These are phyloP conservation scores for Plenodomus biglobosus DNA, from an alignment of 2,329 filamentous ascomycete genomes.

Conservation along the genomic window DNA sequence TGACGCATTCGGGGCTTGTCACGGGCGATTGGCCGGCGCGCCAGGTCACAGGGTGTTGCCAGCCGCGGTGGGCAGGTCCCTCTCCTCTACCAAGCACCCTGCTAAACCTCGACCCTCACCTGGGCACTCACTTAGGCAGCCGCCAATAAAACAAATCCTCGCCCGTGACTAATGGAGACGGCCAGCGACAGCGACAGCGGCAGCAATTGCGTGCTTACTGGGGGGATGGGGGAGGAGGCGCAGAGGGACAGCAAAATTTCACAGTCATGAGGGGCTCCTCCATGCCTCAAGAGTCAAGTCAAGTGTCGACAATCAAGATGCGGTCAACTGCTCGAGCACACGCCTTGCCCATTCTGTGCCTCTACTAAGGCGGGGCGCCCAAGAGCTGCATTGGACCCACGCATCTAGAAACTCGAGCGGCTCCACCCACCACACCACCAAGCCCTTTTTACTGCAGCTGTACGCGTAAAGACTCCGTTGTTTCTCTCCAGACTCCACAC, in stretches of 20 bases:
- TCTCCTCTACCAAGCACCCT: no score
- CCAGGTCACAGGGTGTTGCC: constrained; percentile 17
- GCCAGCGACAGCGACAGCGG: no score
- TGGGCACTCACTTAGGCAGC: no score
- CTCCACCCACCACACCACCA: neutral
- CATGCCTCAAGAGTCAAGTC: no score
- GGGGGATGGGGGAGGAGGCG: no score
- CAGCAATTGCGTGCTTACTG: no score
- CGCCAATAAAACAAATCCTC: no score
- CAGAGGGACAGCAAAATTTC: neutral
- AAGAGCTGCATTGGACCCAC: constrained; percentile 7
- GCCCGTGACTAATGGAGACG: no score
- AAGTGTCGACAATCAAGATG: no score
- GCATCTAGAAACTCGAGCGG: constrained; percentile 11
- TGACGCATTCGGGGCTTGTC: constrained; percentile 34
- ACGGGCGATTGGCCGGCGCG: constrained; percentile 19
- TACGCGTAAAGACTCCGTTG: constrained; percentile 1
- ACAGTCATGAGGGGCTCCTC: neutral
- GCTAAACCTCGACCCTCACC: no score
- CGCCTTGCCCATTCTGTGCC: constrained; percentile 10
- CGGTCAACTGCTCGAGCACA: neutral
- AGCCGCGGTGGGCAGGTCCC: neutral
- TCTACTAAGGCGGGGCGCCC: constrained; percentile 9
- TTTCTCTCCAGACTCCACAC: no score
- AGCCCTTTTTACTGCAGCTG: neutral